Percentiles rank a stretch among this genome's conserved stretches.
phyloP scores from a whole-genome alignment of 2,329 filamentous ascomycete species.

The Colletotrichum australisinense region DNA sequence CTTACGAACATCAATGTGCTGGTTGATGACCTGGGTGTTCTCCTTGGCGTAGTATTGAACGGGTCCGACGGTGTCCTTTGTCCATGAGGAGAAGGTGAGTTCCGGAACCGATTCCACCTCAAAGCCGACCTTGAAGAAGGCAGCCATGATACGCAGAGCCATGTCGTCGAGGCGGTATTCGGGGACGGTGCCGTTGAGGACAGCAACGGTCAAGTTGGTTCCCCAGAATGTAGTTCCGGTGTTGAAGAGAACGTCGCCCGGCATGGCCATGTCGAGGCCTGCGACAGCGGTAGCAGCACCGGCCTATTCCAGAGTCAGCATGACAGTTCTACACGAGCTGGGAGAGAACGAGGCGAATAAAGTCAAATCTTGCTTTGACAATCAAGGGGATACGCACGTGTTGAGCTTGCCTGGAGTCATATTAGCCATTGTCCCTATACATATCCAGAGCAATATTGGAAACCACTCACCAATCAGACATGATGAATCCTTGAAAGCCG shows the following conservation, averaged over 20 bases:
- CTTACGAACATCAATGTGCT: slow-evolving; percentile 84
- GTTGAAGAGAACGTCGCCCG: slow-evolving; percentile 83
- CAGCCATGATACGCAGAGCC: slow-evolving; percentile 83
- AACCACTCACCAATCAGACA: slow-evolving; percentile 75
- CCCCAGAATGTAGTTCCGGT: slow-evolving; percentile 83
- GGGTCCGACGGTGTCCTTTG: slow-evolving; percentile 78
- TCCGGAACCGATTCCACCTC: slow-evolving; percentile 57
- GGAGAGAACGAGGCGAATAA: not conserved
- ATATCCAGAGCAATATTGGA: not conserved
- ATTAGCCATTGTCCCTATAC: not conserved
- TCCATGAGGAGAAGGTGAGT: slow-evolving; percentile 93
- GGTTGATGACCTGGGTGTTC: slow-evolving; percentile 77
- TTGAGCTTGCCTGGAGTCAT: not conserved
- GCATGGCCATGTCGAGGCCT: slow-evolving; percentile 90
- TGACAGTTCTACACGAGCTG: not conserved
- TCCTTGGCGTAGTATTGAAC: slow-evolving; percentile 72
- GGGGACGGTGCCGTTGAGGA: slow-evolving; percentile 90
- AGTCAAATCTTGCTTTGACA: too few species aligned
- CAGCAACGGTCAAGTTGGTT: slow-evolving; percentile 85
- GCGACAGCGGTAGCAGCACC: slow-evolving; percentile 75
- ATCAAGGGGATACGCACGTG: not conserved
- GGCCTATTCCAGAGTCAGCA: slow-evolving; percentile 65
- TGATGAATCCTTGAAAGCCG: slow-evolving; percentile 83
- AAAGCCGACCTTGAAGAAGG: slow-evolving; percentile 75
- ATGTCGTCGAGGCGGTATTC: slow-evolving; percentile 92